Evolutionary conservation across 2,329 filamentous ascomycete genomes (phyloP).

Genomic region (Pseudocercospora pini-densiflorae): DNA sequence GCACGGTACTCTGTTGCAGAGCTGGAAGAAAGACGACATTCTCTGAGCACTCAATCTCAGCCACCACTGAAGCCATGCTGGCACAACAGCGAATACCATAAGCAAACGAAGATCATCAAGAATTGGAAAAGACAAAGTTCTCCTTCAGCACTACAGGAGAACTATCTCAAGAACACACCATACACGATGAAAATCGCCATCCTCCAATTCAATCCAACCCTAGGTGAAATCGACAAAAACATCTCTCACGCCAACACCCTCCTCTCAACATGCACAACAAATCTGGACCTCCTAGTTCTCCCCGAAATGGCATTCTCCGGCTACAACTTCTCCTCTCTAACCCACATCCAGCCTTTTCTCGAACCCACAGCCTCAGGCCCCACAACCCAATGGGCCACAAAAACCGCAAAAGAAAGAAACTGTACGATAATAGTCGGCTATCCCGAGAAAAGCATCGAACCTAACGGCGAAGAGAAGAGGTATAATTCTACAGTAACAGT

Average conservation of each 20-base stretch:
- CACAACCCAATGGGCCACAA: slow-evolving; percentile 72
- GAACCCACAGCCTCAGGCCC: slow-evolving; percentile 70
- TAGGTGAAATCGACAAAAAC: slow-evolving; percentile 73
- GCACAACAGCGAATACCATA: neutral
- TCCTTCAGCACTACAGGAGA: too few species aligned
- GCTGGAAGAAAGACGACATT: neutral
- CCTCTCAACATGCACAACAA: slow-evolving; percentile 52
- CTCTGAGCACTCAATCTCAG: neutral
- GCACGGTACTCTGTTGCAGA: neutral
- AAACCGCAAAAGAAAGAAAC: slow-evolving; percentile 66
- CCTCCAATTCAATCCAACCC: slow-evolving; percentile 72
- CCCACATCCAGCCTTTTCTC: slow-evolving; percentile 70
- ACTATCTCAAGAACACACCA: neutral
- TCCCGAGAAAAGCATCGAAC: slow-evolving; percentile 59
- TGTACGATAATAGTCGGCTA: slow-evolving; percentile 75
- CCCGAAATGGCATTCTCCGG: slow-evolving; percentile 79
- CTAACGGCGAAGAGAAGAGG: slow-evolving; percentile 32
- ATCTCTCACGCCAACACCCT: slow-evolving; percentile 69
- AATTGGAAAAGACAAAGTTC: too few species aligned
- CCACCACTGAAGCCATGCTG: neutral
- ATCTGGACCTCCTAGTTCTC: slow-evolving; percentile 73
- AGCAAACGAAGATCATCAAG: neutral
- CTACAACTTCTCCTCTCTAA: slow-evolving; percentile 76
- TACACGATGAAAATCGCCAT: slow-evolving; percentile 67
- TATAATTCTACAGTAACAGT: slow-evolving; percentile 67